Base-by-base conservation (phyloP, 495 filamentous ascomycete genomes). In the Penicillium desertorum region DNA sequence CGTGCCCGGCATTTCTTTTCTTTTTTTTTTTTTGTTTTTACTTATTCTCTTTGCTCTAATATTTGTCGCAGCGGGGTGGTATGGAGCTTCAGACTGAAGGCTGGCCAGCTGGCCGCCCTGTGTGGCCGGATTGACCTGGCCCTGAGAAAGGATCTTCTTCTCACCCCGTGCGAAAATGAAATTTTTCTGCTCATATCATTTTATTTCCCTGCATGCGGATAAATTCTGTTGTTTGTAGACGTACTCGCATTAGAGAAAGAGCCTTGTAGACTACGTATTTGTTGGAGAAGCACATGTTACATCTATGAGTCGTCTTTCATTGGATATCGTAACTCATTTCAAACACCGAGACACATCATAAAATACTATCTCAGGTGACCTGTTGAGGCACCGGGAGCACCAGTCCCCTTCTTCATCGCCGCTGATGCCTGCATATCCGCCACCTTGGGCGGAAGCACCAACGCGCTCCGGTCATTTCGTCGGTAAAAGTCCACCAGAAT, bases 381-480 rank as follows among this genome's bases (percentile, higher is more conserved):
- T 0, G 34, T 37, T 6, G 50, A 12, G 8, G 44, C 55, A 10
- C 29, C 48, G 6, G 53, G 25, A 50, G 46, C 55, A 44, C 63
- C 62, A 36, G 57, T 25, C 2, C 67, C 70, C 51, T 77, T 71
- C 50, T 75, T 76, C 74, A 79, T 78, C 8, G 75, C 76, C 44
- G 68, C 64, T 5, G 68, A 70, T 22, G 75, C 75, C 53, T 86
- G 71, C 61, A 86, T 68, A 64, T 86, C 84, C 3, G 76, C 77
- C 16, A 98, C 92, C 73, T 99, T 99, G 1, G 92, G 91, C 27
- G 94, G 94, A 51, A 98, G 75, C 7, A 97, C 88, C 59, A 98
- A 68, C 1, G 87, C 83, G 61, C 83, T 88, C 48, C 92, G 79
- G 71, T 97, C 92, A 70, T 98, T 98, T 29, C 94, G 76, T 62